These are phyloP conservation scores for Saccharomyces hybrid DNA, from an alignment of 1,139 yeast species.

Conservation along the genomic window DNA sequence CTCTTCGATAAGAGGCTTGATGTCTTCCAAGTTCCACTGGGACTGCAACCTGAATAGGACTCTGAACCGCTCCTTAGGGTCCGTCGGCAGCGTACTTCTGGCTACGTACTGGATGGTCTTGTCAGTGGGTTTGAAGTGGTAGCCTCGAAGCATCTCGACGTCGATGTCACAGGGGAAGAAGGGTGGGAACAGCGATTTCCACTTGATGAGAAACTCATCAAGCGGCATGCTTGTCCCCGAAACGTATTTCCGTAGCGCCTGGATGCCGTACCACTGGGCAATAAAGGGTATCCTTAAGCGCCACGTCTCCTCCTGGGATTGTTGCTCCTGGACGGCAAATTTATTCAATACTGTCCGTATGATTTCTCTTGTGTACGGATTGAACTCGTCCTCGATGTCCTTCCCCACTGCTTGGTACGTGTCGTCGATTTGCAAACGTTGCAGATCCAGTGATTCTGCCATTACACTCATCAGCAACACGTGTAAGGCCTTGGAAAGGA, in stretches of 20 bases:
- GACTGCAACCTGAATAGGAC: constrained; percentile 53
- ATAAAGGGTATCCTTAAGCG: constrained; percentile 21
- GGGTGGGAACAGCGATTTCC: constrained; percentile 63
- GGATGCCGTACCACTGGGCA: constrained; percentile 54
- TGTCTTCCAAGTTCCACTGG: constrained; percentile 66
- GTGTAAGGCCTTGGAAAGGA: constrained; percentile 36
- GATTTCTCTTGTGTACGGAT: constrained; percentile 32
- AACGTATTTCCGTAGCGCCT: constrained; percentile 39
- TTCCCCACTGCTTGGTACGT: constrained; percentile 23
- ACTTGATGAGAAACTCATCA: constrained; percentile 49
- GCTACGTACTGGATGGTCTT: constrained; percentile 45
- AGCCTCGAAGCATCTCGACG: constrained; percentile 45
- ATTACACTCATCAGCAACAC: constrained; percentile 45
- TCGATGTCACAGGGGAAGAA: constrained; percentile 53
- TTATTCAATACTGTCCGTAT: constrained; percentile 42
- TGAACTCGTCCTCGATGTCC: constrained; percentile 25
- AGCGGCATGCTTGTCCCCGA: constrained; percentile 27
- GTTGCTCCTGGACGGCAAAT: constrained; percentile 32
- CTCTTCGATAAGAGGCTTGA: constrained; percentile 59
- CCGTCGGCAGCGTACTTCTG: constrained; percentile 40
- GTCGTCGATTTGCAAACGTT: constrained; percentile 28
- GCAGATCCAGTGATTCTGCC: constrained; percentile 36
- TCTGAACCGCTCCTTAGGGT: constrained; percentile 48
- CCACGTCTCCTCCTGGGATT: not conserved
- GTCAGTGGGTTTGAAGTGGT: constrained; percentile 42